Percentiles rank a stretch among this genome's conserved stretches.
Conservation (phyloP, 371 early-diverging fungal genomes). For the Entomophthora muscae region DNA sequence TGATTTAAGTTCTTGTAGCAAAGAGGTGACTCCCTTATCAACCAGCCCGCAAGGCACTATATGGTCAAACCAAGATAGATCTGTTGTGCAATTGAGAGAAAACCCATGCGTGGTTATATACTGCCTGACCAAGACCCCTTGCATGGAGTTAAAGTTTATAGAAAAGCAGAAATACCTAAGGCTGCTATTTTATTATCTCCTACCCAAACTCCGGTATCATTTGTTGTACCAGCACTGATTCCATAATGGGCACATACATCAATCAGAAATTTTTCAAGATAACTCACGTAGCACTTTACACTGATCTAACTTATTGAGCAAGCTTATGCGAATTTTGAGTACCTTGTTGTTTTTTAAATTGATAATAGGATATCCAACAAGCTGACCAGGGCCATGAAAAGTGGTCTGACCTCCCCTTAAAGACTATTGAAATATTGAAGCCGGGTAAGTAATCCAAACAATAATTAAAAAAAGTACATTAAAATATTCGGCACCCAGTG, state of each 20-base stretch:
- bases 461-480: conserved; percentile 28
- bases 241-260: conserved; percentile 41
- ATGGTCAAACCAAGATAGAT: conserved; percentile 65
- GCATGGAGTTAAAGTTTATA: background rate
- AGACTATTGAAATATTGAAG: conserved; percentile 15
- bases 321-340: background rate
- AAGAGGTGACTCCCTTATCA: conserved; percentile 59
- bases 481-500: conserved; percentile 57
- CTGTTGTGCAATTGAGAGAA: conserved; percentile 79
- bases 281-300: conserved; percentile 60
- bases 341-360: conserved; percentile 28
- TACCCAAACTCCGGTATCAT: conserved; percentile 79
- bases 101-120: conserved; percentile 89
- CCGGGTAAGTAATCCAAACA: background rate
- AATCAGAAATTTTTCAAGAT: conserved; percentile 59
- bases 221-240: conserved; percentile 43
- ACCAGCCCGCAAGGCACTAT: conserved; percentile 83
- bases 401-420: conserved; percentile 88
- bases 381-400: conserved; percentile 94
- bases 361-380: conserved; percentile 88
- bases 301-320: conserved; percentile 20
- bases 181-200: conserved; percentile 58
- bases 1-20: conserved; percentile 20
- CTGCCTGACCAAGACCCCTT: conserved; percentile 74
- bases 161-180: conserved; percentile 19